Percentiles rank a stretch among this genome's conserved stretches.
Evolutionary conservation across 331 rosid species (phyloP).

Genomic region (Ulmus americana): DNA sequence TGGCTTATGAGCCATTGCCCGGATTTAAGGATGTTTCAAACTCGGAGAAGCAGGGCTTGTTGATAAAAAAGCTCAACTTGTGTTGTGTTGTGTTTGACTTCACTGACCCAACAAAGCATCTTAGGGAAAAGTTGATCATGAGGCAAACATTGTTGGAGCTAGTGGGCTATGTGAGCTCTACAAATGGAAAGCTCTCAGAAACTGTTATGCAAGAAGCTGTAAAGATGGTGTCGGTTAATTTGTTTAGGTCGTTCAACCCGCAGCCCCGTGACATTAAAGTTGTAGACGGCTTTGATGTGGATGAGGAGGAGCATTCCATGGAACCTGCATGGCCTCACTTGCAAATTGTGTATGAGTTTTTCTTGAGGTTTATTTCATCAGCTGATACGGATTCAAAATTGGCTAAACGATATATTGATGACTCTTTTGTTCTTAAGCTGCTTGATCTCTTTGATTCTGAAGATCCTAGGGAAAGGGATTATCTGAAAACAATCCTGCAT

Average conservation of each 20-base stretch:
- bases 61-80: constrained; percentile 47
- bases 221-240: constrained; percentile 47
- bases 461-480: too few relatives aligned
- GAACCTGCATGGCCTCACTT: constrained; percentile 72
- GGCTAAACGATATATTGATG: constrained; percentile 59
- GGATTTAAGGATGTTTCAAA: constrained; percentile 46
- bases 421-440: constrained; percentile 51
- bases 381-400: constrained; percentile 62
- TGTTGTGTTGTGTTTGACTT: constrained; percentile 65
- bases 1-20: constrained; percentile 57
- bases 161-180: constrained; percentile 50
- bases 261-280: constrained; percentile 54
- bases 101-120: constrained; percentile 47
- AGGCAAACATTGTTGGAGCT: constrained; percentile 51
- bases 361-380: constrained; percentile 56
- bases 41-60: constrained; percentile 50
- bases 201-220: constrained; percentile 45
- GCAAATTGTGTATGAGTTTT: constrained; percentile 53
- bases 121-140: constrained; percentile 58
- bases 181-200: constrained; percentile 51
- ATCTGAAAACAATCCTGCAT: too few relatives aligned
- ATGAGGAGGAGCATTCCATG: constrained; percentile 64
- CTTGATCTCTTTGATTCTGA: too few relatives aligned
- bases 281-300: constrained; percentile 49
- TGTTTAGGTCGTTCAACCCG: constrained; percentile 50